Evolutionary conservation across 2,329 filamentous ascomycete species (phyloP), one percentile per base, ranked within the genome.

Genomic region (Colletotrichum magnum): DNA sequence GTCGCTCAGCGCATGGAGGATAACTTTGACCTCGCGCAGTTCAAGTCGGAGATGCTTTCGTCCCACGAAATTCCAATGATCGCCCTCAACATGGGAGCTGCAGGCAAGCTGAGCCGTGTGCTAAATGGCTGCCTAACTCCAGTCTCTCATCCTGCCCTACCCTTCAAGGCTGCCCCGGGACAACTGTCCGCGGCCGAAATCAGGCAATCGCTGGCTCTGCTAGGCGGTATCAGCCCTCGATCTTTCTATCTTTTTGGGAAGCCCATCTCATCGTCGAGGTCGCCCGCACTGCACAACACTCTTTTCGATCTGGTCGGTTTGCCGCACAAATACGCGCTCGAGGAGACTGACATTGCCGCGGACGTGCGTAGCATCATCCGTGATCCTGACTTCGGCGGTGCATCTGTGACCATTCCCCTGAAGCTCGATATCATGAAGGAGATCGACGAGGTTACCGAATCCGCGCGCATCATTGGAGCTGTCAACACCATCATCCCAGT

Each of bases 91-190:
- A 98, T 99, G 95, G 95, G 95, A 36, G 85, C 89, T 56, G 85
- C 89, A 28, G 96, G 96, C 57, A 96, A 97, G 82, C 87, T 98
- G 50, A 97, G 94, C 76, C 91, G 96, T 41, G 92, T 99, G 52
- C 84, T 97, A 68, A 99, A 99, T 80, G 86, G 88, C 36, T 98
- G 98, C 84, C 90, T 99, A 84, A 98, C 96, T 0, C 96, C 96
- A 0, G 96, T 99, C 15, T 94, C 94, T 3, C 96, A 98, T 78
- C 93, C 94, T 2, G 88, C 88, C 13, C 86, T 98, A n/a, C 94
- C 95, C 0, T 94, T 95, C 82, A 96, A 96, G 77, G 95, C 96
- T 47, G 96, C 96, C 0, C 95, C 96, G 4, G 96, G 96, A 1
- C 96, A 99, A 77, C 87, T 99, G 58, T 97, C 94, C 4, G 94